These are phyloP conservation scores for Macrophomina tecta DNA, from an alignment of 2,329 filamentous ascomycete species.

Conservation along the genomic window DNA sequence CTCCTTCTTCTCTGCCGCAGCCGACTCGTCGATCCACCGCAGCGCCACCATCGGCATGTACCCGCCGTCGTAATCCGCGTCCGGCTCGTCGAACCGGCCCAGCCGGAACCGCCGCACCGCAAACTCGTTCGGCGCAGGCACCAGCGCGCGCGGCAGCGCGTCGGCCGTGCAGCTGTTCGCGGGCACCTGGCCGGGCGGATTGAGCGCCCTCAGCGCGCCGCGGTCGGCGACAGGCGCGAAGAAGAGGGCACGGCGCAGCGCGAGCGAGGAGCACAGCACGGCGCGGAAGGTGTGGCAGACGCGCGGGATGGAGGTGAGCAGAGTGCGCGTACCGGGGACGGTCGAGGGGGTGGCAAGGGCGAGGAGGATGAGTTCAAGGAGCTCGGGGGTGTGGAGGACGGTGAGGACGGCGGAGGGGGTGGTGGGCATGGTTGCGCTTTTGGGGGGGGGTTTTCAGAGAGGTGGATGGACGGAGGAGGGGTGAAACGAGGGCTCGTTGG, in stretches of 20 bases:
- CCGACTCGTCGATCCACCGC: background rate
- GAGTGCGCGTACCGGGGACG: background rate
- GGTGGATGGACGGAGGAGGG: background rate
- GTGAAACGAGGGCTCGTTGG: no score
- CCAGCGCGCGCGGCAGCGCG: background rate
- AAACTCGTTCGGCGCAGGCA: slow-evolving; percentile 5
- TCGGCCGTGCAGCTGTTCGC: background rate
- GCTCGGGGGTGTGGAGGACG: slow-evolving; percentile 22
- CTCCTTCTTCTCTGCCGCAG: background rate
- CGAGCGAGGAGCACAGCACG: background rate
- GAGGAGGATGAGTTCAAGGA: slow-evolving; percentile 25
- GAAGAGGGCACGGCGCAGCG: slow-evolving; percentile 24
- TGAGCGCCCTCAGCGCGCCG: background rate
- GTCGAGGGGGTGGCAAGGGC: background rate
- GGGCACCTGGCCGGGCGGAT: background rate
- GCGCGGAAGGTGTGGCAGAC: slow-evolving; percentile 8
- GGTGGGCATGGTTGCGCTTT: background rate
- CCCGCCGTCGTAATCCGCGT: slow-evolving; percentile 18
- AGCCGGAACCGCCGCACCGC: slow-evolving; percentile 14
- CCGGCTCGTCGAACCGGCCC: slow-evolving; percentile 20
- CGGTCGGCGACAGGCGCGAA: background rate
- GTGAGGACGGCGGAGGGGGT: background rate
- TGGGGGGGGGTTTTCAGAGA: background rate
- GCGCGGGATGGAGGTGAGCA: background rate
- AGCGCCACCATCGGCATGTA: slow-evolving; percentile 27